These are phyloP conservation scores for Pythium guiyangense DNA, from an alignment of 352 stramenopile genomes.

Conservation along the genomic window DNA sequence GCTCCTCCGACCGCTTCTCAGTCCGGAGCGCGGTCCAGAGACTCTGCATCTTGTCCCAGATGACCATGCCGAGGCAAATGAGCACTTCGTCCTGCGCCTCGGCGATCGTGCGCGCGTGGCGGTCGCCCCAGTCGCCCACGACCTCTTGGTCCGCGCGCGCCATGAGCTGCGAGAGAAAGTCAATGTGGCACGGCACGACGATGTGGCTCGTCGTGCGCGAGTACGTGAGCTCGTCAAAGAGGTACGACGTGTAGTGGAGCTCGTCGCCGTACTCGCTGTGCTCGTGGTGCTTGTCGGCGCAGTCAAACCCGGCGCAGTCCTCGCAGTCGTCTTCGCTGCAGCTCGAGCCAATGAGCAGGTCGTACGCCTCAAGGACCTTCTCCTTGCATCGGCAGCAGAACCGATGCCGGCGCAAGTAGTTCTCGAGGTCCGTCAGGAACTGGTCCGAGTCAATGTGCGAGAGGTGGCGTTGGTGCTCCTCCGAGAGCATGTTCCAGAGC, in stretches of 20 bases:
- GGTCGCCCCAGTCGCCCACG: slow-evolving; percentile 77
- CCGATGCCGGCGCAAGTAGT: slow-evolving; percentile 77
- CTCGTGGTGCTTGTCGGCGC: slow-evolving; percentile 70
- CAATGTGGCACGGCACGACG: slow-evolving; percentile 78
- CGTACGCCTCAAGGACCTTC: slow-evolving; percentile 86
- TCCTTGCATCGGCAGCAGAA: slow-evolving; percentile 88
- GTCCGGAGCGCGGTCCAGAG: slow-evolving; percentile 74
- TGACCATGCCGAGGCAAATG: slow-evolving; percentile 83
- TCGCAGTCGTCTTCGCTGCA: slow-evolving; percentile 86
- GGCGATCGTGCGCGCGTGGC: slow-evolving; percentile 77
- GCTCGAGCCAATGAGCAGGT: slow-evolving; percentile 79
- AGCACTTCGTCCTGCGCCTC: slow-evolving; percentile 86
- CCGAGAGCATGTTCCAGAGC: slow-evolving; percentile 72
- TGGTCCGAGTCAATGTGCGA: slow-evolving; percentile 86
- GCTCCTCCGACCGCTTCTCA: slow-evolving; percentile 73
- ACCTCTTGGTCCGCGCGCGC: slow-evolving; percentile 78
- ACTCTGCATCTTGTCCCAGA: slow-evolving; percentile 87
- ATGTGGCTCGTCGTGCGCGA: slow-evolving; percentile 79
- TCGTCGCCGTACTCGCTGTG: slow-evolving; percentile 71
- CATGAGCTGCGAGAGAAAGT: slow-evolving; percentile 86
- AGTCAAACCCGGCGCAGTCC: slow-evolving; percentile 77
- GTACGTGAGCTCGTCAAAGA: slow-evolving; percentile 85
- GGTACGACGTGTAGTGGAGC: slow-evolving; percentile 81
- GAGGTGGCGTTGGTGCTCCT: slow-evolving; percentile 76
- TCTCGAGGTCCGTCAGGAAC: slow-evolving; percentile 82